Conservation (phyloP, 129 eudicot genomes). For the Gnaphalium uliginosum region DNA sequence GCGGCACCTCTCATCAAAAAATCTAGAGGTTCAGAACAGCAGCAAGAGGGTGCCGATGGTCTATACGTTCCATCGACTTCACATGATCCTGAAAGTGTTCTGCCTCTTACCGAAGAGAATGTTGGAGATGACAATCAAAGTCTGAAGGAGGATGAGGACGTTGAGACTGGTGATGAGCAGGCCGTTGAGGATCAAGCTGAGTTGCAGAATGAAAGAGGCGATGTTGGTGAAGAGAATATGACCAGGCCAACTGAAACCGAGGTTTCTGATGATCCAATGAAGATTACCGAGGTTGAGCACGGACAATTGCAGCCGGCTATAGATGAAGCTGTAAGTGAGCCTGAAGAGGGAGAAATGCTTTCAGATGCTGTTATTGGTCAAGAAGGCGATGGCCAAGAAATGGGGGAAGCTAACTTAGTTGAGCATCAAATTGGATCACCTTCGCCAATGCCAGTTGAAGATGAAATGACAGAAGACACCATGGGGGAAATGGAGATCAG, state of each 20-base stretch:
- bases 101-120: constrained; percentile 45
- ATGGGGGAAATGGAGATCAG: constrained; percentile 49
- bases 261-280: constrained; percentile 47
- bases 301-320: constrained; percentile 42
- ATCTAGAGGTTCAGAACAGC: constrained; percentile 52
- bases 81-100: constrained; percentile 40
- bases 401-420: constrained; percentile 45
- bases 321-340: constrained; percentile 57
- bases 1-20: constrained; percentile 52
- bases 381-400: constrained; percentile 49
- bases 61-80: constrained; percentile 23
- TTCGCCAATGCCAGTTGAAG: constrained; percentile 50
- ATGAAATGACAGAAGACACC: constrained; percentile 28
- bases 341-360: constrained; percentile 82
- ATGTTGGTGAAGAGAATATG: constrained; percentile 43
- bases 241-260: constrained; percentile 42
- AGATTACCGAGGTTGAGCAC: constrained; percentile 43
- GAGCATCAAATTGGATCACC: constrained; percentile 38
- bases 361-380: constrained; percentile 42
- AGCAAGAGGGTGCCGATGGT: constrained; percentile 46
- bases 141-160: constrained; percentile 48
- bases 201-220: constrained; percentile 40
- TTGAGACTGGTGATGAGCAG: constrained; percentile 43
- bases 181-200: constrained; percentile 38
- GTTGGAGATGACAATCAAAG: constrained; percentile 39